phyloP scores from a whole-genome alignment of 352 stramenopile genomes.

The Globisporangium solare region DNA sequence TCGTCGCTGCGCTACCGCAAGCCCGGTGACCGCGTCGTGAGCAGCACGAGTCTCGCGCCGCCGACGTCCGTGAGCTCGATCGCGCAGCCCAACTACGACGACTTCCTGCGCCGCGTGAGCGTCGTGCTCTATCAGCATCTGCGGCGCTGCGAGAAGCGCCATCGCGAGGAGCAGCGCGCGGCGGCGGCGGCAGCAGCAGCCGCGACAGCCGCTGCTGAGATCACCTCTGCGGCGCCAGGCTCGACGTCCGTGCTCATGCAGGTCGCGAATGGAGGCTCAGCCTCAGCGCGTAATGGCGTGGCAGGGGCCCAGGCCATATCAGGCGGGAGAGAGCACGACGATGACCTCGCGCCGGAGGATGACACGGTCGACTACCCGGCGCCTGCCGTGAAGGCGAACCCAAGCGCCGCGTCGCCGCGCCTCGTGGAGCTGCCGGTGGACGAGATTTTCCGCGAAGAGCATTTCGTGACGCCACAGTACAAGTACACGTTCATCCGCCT shows the following conservation, averaged over 20 bases:
- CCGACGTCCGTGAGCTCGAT: constrained; percentile 74
- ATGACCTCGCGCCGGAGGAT: constrained; percentile 13
- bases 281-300: constrained; percentile 9
- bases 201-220: background rate
- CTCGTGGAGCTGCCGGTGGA: constrained; percentile 71
- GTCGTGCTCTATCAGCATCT: constrained; percentile 90
- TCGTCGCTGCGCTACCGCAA: constrained; percentile 73
- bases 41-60: constrained; percentile 58
- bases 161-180: constrained; percentile 54
- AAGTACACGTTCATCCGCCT: constrained; percentile 84
- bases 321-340: constrained; percentile 1
- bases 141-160: constrained; percentile 77
- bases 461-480: constrained; percentile 88
- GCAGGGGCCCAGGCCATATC: constrained; percentile 1
- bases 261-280: background rate
- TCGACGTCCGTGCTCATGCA: background rate
- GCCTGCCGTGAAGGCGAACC: constrained; percentile 8
- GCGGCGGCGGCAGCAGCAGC: constrained; percentile 1
- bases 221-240: background rate
- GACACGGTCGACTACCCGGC: constrained; percentile 11
- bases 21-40: constrained; percentile 65
- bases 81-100: constrained; percentile 89
- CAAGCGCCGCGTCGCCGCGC: constrained; percentile 46
- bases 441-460: constrained; percentile 83
- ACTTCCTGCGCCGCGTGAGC: constrained; percentile 83